Evolutionary conservation across 2,329 filamentous ascomycete genomes (phyloP), one percentile per base, ranked within the genome.

Genomic region (Hymenoscyphus fructigenus): DNA sequence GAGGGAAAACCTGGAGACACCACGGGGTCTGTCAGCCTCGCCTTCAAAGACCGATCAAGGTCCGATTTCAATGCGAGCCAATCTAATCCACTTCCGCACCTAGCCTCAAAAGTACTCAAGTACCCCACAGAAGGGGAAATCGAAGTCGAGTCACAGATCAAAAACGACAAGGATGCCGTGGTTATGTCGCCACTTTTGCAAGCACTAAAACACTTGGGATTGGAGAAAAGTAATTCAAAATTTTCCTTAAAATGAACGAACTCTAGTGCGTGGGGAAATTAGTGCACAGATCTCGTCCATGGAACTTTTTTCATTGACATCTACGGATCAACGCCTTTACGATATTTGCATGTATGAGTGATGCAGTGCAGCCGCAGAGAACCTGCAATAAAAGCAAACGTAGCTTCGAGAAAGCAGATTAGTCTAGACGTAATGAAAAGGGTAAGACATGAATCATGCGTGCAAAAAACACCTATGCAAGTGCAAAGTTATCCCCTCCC

Each of bases 361-460:
- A 68, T 69, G 69, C 66, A 68, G 66, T 65, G 67, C 65, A 67
- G 67, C 57, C 61, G 26, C 58, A 53, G 34, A 66, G 29, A 29
- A 29, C 26, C 29, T 57, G 55, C 28, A 62, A 63, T 64, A 56
- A 66, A 65, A 66, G 62, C 66, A 62, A 57, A 53, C 47, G 47
- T 53, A 57, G 59, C 67, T 68, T 66, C 58, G 56, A 34, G 63
- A 67, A 64, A 67, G 70, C 67, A 64, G 63, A 74, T 74, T 72
- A 71, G 70, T 75, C 74, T 75, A 75, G 70, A 70, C 67, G 66
- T 65, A 63, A 68, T 57, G 64, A 71, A 66, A 66, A 61, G 60
- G 57, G 59, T 59, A 50, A 64, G 64, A 34, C 60, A 61, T 57
- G 34, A 65, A 68, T 70, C 58, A 68, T 67, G 65, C 61, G 60